Evolutionary conservation across 2,329 filamentous ascomycete species (phyloP), one percentile per base, ranked within the genome.

Genomic region (Aureobasidium leucospermi): DNA sequence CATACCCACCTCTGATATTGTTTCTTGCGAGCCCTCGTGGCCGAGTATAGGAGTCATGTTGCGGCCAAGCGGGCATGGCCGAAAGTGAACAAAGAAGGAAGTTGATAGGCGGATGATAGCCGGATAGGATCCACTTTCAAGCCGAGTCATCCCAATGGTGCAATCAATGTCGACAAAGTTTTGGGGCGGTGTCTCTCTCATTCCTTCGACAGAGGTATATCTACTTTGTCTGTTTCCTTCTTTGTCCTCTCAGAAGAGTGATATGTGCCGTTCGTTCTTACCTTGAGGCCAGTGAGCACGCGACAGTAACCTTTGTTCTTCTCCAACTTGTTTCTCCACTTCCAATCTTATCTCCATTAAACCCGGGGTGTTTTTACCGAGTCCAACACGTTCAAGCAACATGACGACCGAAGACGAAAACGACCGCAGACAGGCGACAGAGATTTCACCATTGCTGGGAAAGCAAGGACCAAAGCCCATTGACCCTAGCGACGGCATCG

Each of bases 401-500:
- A 58, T 47, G 55, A 32, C 55, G 19, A 41, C 34, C 55, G 42
- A 48, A 48, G 41, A 56, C 16, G 43, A 47, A 5, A 23, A 45
- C 13, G n/a, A 8, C 11, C 1, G 16, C 7, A 32, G 10, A 8
- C 32, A 56, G 29, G 46, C 65, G 10, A 64, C 65, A 32, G 67
- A 69, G 60, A 67, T 64, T 2, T 68, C 67, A 10, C 66, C 66
- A 10, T 59, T 69, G n/a, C 61, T 68, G 9, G 23, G 47, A 39
- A 42, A 59, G 3, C 42, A 39, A 29, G 41, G 5, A 16, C 52
- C 64, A 10, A 48, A 64, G 46, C 59, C 63, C 7, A 63, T 70
- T 31, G 68, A 69, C 10, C 63, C 69, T 4, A 63, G 61, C 6
- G 66, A 63, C 61, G 68, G 64, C 2, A 63, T 71, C 29, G 65